These are phyloP conservation scores for Coemansia sp. DNA, from an alignment of 192 early-diverging fungal genomes.

Conservation along the genomic window DNA sequence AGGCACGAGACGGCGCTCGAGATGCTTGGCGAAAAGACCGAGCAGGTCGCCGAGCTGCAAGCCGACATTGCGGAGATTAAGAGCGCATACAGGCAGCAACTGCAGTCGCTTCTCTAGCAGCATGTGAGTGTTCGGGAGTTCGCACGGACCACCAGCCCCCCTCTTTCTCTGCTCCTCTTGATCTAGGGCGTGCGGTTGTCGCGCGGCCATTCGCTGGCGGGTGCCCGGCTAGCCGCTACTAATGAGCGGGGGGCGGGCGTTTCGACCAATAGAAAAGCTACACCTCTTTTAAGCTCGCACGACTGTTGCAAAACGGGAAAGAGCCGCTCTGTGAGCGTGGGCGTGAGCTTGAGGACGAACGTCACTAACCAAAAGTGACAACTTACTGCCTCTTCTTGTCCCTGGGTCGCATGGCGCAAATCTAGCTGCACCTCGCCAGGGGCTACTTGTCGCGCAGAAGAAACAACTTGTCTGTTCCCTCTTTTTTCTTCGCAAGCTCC, in stretches of 20 bases:
- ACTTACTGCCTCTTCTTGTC: neutral
- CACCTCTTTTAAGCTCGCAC: neutral
- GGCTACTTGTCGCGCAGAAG: too few species aligned
- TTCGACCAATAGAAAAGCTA: slow-evolving; percentile 15
- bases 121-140: too few species aligned
- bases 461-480: too few species aligned
- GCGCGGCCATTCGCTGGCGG: slow-evolving; percentile 13
- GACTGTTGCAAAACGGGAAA: neutral
- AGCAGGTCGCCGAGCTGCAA: slow-evolving; percentile 80
- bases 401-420: neutral
- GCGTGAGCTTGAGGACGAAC: neutral
- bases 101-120: slow-evolving; percentile 60
- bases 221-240: neutral
- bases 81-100: slow-evolving; percentile 70
- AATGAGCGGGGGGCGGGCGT: too few species aligned
- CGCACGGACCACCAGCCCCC: too few species aligned
- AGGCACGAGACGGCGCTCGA: slow-evolving; percentile 73
- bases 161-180: too few species aligned
- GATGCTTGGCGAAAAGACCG: slow-evolving; percentile 88
- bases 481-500: neutral
- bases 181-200: too few species aligned
- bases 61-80: slow-evolving; percentile 82
- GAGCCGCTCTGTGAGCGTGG: neutral
- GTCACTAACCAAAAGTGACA: neutral
- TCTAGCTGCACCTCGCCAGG: neutral